These are phyloP conservation scores for Colletotrichum tropicicola DNA, from an alignment of 2,329 filamentous ascomycete species.

Conservation along the genomic window DNA sequence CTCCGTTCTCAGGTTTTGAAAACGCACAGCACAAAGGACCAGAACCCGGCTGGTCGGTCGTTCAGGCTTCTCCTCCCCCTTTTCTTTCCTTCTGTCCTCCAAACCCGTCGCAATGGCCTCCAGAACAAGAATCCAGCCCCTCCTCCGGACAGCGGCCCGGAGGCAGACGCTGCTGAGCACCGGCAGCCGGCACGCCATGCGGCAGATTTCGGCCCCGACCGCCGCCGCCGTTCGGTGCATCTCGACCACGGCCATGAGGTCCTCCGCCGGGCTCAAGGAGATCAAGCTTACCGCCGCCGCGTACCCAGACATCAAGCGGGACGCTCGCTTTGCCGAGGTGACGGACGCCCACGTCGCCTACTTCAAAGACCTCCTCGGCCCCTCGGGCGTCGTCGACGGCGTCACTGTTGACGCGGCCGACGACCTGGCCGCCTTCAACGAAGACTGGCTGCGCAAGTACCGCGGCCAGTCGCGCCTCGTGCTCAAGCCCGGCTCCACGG, in stretches of 20 bases:
- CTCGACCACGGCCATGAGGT: slow-evolving; percentile 24
- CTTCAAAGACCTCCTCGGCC: slow-evolving; percentile 85
- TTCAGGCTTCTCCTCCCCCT: background rate
- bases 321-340: slow-evolving; percentile 78
- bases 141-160: slow-evolving; percentile 30
- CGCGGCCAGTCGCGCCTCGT: slow-evolving; percentile 89
- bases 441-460: slow-evolving; percentile 99
- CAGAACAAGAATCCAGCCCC: slow-evolving; percentile 31
- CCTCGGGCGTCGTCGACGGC: slow-evolving; percentile 85
- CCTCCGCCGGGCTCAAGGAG: slow-evolving; percentile 24
- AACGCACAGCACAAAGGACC: background rate
- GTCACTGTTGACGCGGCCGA: slow-evolving; percentile 76
- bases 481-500: slow-evolving; percentile 83
- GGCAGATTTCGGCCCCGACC: slow-evolving; percentile 20
- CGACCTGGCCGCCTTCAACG: slow-evolving; percentile 92
- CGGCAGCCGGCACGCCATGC: slow-evolving; percentile 16
- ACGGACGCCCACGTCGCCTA: slow-evolving; percentile 81
- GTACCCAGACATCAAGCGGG: slow-evolving; percentile 84
- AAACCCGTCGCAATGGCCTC: slow-evolving; percentile 28
- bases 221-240: slow-evolving; percentile 12
- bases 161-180: slow-evolving; percentile 27
- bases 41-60: background rate
- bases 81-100: background rate
- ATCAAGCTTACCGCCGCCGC: slow-evolving; percentile 83
- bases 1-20: background rate